Conservation (phyloP, 192 early-diverging fungal species). For the Mortierella alpina region DNA sequence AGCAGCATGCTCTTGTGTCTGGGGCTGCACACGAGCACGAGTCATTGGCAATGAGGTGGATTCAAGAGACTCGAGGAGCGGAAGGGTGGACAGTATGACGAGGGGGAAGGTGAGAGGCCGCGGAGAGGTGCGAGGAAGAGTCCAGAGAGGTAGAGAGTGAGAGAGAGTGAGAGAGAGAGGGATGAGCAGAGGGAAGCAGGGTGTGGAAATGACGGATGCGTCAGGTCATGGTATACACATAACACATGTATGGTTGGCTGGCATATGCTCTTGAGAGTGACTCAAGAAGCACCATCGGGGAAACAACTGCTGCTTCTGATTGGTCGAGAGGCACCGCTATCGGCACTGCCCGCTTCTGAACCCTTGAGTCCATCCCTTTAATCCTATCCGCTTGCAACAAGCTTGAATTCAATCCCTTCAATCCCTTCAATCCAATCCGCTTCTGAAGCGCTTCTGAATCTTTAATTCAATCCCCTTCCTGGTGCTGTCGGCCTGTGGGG, state of each 20-base stretch:
- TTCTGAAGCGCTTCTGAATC: neutral
- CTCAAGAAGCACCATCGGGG: no score
- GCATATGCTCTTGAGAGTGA: no score
- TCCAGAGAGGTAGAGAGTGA: neutral
- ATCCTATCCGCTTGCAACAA: no score
- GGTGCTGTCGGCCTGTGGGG: neutral
- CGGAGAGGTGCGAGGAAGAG: neutral
- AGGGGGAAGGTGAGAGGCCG: neutral
- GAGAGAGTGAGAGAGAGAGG: neutral
- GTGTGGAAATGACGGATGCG: neutral
- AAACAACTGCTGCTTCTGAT: no score
- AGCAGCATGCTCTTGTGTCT: neutral
- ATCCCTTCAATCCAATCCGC: neutral
- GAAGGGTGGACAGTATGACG: neutral
- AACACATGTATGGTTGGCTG: no score
- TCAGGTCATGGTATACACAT: neutral
- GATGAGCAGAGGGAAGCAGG: neutral
- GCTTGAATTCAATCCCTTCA: no score
- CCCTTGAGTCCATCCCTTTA: no score
- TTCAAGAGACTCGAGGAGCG: neutral
- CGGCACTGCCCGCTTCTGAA: no score
- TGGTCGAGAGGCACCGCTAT: no score
- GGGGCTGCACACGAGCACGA: neutral
- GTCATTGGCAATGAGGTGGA: neutral
- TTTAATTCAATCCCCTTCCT: neutral